A percentile compares a stretch with the other conserved stretches of the same genome.
Evolutionary conservation across 345 rosid species (phyloP).

Genomic region (Lumnitzera racemosa): DNA sequence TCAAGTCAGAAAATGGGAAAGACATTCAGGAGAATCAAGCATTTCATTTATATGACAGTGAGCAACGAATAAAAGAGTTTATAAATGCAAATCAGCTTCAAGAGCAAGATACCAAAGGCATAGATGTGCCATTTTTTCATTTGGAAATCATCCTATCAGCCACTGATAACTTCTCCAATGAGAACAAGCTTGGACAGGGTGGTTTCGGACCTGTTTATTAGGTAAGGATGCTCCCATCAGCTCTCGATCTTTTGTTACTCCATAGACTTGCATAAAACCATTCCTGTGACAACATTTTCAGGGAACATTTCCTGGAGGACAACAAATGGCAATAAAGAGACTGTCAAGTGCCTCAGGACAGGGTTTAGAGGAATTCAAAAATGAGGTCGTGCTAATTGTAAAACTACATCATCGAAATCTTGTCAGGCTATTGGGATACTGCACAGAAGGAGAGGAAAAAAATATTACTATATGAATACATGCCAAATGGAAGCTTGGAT

Average conservation of each 20-base stretch:
- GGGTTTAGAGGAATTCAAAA: conserved; percentile 52
- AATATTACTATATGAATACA: conserved; percentile 46
- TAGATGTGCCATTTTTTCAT: conserved; percentile 36
- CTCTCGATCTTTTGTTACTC: too few species aligned
- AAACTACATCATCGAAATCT: conserved; percentile 56
- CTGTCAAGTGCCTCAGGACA: conserved; percentile 46
- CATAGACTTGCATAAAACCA: neutral
- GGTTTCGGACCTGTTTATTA: conserved; percentile 66
- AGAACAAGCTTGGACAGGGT: conserved; percentile 47
- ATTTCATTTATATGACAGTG: conserved; percentile 17
- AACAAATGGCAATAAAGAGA: conserved; percentile 57
- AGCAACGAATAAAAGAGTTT: conserved; percentile 22
- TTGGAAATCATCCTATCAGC: conserved; percentile 34
- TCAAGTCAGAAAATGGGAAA: conserved; percentile 14
- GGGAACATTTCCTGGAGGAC: conserved; percentile 42
- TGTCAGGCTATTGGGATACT: conserved; percentile 46
- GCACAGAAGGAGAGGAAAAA: conserved; percentile 34
- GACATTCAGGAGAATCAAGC: conserved; percentile 5
- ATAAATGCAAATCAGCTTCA: conserved; percentile 15
- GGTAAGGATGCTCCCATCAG: conserved; percentile 15
- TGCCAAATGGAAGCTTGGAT: conserved; percentile 60
- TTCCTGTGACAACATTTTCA: conserved; percentile 1
- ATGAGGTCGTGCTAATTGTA: conserved; percentile 44
- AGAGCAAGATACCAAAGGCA: conserved; percentile 29
- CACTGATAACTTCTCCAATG: conserved; percentile 35